These are phyloP conservation scores for Crithidia fasciculata DNA, from an alignment of 208 protist genomes.

Conservation along the genomic window DNA sequence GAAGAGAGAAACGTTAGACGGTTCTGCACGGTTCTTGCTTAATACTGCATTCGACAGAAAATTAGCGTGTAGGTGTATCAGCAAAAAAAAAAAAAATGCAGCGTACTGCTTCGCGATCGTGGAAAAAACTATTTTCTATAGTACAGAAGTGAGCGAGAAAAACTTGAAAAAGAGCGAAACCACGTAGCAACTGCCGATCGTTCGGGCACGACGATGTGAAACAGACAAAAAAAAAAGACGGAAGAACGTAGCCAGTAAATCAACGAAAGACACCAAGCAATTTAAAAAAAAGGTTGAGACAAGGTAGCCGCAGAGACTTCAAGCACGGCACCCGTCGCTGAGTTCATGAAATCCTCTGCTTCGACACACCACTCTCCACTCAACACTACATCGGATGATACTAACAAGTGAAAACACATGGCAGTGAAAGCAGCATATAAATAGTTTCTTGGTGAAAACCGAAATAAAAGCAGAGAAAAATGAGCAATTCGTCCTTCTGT, in stretches of 20 bases:
- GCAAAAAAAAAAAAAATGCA: not conserved
- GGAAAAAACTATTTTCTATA: not conserved
- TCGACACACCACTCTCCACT: too few relatives aligned
- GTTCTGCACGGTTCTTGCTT: too few relatives aligned
- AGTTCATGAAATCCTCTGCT: too few relatives aligned
- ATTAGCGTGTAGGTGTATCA: not conserved
- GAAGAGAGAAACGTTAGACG: too few relatives aligned
- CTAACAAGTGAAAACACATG: too few relatives aligned
- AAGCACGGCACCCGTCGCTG: too few relatives aligned
- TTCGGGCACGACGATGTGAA: not conserved
- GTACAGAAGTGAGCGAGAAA: not conserved
- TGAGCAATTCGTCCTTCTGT: not conserved
- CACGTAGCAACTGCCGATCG: not conserved
- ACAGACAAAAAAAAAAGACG: constrained; percentile 16
- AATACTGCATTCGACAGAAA: not conserved
- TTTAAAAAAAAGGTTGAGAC: too few relatives aligned
- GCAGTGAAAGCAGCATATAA: too few relatives aligned
- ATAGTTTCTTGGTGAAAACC: not conserved
- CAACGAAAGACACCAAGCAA: too few relatives aligned
- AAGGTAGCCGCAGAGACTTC: too few relatives aligned
- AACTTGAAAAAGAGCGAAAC: not conserved
- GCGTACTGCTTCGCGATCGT: not conserved
- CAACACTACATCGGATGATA: too few relatives aligned
- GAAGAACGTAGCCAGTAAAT: not conserved
- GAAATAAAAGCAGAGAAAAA: constrained; percentile 4